A percentile compares a stretch with the other conserved stretches of the same genome.
These are phyloP conservation scores for Tulasnella calospora DNA, from an alignment of 768 basidiomycete species.

Conservation along the genomic window DNA sequence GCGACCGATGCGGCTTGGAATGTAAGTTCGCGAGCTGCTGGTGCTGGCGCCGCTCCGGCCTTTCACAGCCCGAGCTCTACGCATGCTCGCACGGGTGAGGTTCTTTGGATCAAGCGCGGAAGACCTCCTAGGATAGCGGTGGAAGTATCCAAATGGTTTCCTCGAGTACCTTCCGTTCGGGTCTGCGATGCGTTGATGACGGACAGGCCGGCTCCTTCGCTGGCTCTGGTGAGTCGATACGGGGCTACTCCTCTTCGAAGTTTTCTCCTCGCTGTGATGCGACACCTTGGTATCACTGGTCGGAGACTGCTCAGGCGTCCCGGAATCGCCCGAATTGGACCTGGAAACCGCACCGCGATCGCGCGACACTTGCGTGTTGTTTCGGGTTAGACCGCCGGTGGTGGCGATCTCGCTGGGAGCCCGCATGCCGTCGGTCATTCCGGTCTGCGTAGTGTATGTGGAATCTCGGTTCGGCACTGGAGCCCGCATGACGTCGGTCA, in stretches of 20 bases:
- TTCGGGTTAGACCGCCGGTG: constrained; percentile 10
- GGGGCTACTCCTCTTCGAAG: not conserved
- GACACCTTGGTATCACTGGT: not conserved
- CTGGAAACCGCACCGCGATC: not conserved
- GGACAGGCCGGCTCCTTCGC: not conserved
- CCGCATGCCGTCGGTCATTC: not conserved
- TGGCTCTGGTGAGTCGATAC: not conserved
- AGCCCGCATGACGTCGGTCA: not conserved
- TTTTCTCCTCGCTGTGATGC: not conserved
- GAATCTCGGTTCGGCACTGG: not conserved
- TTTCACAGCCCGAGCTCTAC: not conserved
- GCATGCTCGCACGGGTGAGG: not conserved
- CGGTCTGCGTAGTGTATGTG: not conserved
- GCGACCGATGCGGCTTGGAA: constrained; percentile 8
- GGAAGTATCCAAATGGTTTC: constrained; percentile 21
- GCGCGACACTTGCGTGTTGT: constrained; percentile 11
- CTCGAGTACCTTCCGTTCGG: constrained; percentile 7
- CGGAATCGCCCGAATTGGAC: constrained; percentile 5
- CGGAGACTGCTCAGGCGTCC: not conserved
- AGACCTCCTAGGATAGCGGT: constrained; percentile 10
- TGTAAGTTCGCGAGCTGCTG: constrained; percentile 14
- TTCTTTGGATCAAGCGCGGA: not conserved
- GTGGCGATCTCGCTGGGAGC: constrained; percentile 9
- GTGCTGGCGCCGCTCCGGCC: constrained; percentile 10
- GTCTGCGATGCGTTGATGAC: not conserved